A percentile compares a stretch with the other conserved stretches of the same genome.
Evolutionary conservation across 1,139 yeast genomes (phyloP).

Genomic region (Candida sp.): DNA sequence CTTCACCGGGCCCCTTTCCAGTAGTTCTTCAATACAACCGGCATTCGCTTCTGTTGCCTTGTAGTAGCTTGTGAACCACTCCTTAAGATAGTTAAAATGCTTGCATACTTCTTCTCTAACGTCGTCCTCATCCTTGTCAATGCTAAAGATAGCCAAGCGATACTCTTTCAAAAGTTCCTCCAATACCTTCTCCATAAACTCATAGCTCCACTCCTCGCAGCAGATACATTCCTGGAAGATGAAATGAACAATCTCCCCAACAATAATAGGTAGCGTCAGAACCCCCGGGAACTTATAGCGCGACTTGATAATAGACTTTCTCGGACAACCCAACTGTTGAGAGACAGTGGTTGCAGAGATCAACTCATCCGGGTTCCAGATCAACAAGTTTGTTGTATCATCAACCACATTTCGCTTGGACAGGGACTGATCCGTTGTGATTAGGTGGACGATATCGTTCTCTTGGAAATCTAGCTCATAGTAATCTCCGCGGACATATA

Average conservation of each 20-base stretch:
- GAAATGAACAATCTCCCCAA: constrained; percentile 82
- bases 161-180: constrained; percentile 47
- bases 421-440: constrained; percentile 48
- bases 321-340: constrained; percentile 71
- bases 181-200: constrained; percentile 47
- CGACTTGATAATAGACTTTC: constrained; percentile 68
- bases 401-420: constrained; percentile 44
- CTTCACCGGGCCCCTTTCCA: constrained; percentile 34
- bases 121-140: constrained; percentile 53
- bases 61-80: constrained; percentile 64
- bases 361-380: constrained; percentile 84
- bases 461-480: constrained; percentile 41
- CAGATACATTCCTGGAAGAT: constrained; percentile 73
- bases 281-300: constrained; percentile 61
- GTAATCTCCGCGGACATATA: constrained; percentile 56
- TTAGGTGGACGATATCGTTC: constrained; percentile 64
- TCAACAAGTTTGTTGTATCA: constrained; percentile 60
- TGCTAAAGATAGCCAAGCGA: constrained; percentile 58
- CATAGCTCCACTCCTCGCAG: constrained; percentile 42
- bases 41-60: constrained; percentile 24
- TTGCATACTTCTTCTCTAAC: constrained; percentile 44
- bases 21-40: constrained; percentile 41
- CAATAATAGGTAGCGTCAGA: constrained; percentile 60
- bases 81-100: constrained; percentile 61
- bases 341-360: constrained; percentile 85